phyloP scores from a whole-genome alignment of 2,329 filamentous ascomycete genomes.

The Epichloe aotearoae region DNA sequence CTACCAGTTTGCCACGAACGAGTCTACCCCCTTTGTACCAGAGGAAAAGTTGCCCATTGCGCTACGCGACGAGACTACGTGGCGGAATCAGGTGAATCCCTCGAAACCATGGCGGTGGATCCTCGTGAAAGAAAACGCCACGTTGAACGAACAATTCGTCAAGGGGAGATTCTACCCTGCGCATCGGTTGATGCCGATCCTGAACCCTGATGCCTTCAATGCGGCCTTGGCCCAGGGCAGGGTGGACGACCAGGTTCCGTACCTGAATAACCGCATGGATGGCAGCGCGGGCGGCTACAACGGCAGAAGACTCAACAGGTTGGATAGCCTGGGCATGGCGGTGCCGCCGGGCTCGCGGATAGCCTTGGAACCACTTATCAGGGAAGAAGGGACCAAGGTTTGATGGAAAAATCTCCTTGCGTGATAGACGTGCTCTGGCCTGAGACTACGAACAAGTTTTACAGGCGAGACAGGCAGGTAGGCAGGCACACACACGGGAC shows the following conservation, averaged over 20 bases:
- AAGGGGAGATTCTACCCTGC: slow-evolving; percentile 44
- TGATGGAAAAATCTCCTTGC: neutral
- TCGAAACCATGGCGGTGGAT: slow-evolving; percentile 23
- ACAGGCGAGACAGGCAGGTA: no score
- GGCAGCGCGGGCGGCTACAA: slow-evolving; percentile 24
- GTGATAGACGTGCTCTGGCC: neutral
- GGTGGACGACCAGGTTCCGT: slow-evolving; percentile 31
- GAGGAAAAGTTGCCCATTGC: slow-evolving; percentile 28
- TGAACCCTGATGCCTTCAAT: slow-evolving; percentile 28
- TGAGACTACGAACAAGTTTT: no score
- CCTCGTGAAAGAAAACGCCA: slow-evolving; percentile 31
- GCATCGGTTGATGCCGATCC: slow-evolving; percentile 36
- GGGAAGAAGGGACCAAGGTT: slow-evolving; percentile 16
- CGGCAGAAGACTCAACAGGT: slow-evolving; percentile 27
- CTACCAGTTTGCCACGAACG: slow-evolving; percentile 21
- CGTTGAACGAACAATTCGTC: slow-evolving; percentile 33
- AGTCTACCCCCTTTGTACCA: slow-evolving; percentile 16
- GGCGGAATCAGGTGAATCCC: slow-evolving; percentile 23
- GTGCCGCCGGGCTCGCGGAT: slow-evolving; percentile 25
- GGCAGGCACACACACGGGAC: no score
- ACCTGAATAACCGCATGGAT: slow-evolving; percentile 41
- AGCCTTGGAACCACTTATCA: slow-evolving; percentile 21
- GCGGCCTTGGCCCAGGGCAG: slow-evolving; percentile 23
- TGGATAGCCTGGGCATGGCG: slow-evolving; percentile 30
- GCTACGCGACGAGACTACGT: slow-evolving; percentile 26